These are phyloP conservation scores for Coelastrella sp. DNA, from an alignment of 139 green algal genomes.

Conservation along the genomic window DNA sequence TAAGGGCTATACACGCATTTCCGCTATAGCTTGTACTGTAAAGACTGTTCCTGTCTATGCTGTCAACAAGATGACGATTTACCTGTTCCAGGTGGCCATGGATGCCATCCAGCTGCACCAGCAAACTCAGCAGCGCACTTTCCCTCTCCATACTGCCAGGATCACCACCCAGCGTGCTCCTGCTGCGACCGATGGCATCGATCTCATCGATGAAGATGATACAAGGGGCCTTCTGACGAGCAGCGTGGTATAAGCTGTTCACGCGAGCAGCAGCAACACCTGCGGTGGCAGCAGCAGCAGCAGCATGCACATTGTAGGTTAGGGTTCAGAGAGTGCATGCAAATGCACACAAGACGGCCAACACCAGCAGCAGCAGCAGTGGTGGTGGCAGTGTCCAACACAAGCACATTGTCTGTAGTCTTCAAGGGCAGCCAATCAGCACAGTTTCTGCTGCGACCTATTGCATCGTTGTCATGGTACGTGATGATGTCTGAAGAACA, in stretches of 20 bases:
- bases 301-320: background rate
- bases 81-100: conserved; percentile 62
- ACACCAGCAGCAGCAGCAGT: background rate
- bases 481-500: no score
- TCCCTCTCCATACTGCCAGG: conserved; percentile 72
- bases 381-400: no score
- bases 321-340: no score
- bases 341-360: background rate
- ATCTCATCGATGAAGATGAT: conserved; percentile 99
- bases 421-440: background rate
- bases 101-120: conserved; percentile 79
- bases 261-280: conserved; percentile 73
- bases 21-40: no score
- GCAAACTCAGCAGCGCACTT: conserved; percentile 72
- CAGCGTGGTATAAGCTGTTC: conserved; percentile 68
- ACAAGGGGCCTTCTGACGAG: conserved; percentile 82
- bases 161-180: conserved; percentile 61
- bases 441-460: no score
- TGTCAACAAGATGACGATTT: background rate
- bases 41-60: no score
- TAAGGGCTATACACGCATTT: background rate
- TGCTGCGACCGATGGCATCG: conserved; percentile 79
- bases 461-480: no score
- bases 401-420: no score
- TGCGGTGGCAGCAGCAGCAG: background rate